Evolutionary conservation across 768 basidiomycete genomes (phyloP).

Genomic region (Boletellus sp.): DNA sequence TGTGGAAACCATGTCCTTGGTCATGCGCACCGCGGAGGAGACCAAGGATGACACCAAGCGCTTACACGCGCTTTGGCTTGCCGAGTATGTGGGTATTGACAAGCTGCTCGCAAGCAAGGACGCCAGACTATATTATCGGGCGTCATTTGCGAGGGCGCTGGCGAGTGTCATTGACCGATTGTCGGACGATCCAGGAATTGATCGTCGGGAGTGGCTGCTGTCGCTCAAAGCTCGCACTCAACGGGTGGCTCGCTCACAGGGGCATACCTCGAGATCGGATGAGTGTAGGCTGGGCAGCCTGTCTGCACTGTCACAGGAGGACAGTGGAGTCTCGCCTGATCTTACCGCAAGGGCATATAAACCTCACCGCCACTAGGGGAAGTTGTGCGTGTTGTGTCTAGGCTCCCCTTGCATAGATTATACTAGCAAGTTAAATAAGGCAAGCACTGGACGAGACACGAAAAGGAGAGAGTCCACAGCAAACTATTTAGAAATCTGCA

Average conservation of each 20-base stretch:
- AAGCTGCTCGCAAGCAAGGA: conserved; percentile 28
- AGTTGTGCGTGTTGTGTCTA: conserved; percentile 1
- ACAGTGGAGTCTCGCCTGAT: conserved; percentile 28
- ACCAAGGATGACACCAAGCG: conserved; percentile 48
- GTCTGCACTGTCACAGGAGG: conserved; percentile 22
- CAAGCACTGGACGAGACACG: neutral
- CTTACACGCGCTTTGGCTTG: conserved; percentile 60
- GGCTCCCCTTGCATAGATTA: neutral
- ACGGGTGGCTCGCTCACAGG: conserved; percentile 11
- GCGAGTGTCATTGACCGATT: conserved; percentile 39
- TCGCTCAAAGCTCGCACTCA: conserved; percentile 20
- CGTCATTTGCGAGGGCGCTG: conserved; percentile 48
- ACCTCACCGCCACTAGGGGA: conserved; percentile 20
- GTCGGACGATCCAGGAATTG: conserved; percentile 16
- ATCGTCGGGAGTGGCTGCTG: conserved; percentile 17
- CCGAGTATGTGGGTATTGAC: conserved; percentile 44
- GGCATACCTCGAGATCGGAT: conserved; percentile 15
- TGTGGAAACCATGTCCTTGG: conserved; percentile 50
- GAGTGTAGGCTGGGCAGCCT: conserved; percentile 26
- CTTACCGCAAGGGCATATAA: conserved; percentile 28
- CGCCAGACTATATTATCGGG: conserved; percentile 36
- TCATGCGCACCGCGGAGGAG: conserved; percentile 57
- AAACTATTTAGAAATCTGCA: neutral
- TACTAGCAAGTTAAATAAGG: conserved; percentile 10
- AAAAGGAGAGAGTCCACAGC: conserved; percentile 8